phyloP scores from a whole-genome alignment of 2,329 filamentous ascomycete species.

The Colletotrichum nymphaeae region DNA sequence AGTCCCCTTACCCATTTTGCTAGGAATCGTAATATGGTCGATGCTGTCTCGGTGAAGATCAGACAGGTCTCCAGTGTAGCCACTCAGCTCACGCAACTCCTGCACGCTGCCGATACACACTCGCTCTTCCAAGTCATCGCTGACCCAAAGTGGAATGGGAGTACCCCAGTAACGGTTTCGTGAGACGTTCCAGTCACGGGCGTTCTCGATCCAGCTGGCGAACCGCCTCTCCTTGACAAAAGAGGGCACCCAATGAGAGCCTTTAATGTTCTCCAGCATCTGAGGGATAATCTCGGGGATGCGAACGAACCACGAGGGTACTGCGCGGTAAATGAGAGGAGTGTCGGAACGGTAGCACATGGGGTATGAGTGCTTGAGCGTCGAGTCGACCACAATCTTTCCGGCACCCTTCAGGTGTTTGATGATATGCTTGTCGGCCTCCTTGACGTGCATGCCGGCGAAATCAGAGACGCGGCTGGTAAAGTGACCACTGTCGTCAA shows the following conservation, averaged over 20 bases:
- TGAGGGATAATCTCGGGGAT: slow-evolving; percentile 85
- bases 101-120: slow-evolving; percentile 87
- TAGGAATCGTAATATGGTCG: slow-evolving; percentile 93
- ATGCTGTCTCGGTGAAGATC: slow-evolving; percentile 95
- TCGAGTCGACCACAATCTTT: slow-evolving; percentile 84
- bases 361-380: slow-evolving; percentile 91
- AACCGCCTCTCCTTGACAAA: slow-evolving; percentile 94
- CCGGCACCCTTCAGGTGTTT: slow-evolving; percentile 84
- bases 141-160: slow-evolving; percentile 91
- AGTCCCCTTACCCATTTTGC: slow-evolving; percentile 86
- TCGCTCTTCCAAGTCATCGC: slow-evolving; percentile 87
- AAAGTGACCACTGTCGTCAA: slow-evolving; percentile 87
- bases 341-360: slow-evolving; percentile 97
- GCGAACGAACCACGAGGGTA: slow-evolving; percentile 95
- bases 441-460: slow-evolving; percentile 88
- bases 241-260: slow-evolving; percentile 90
- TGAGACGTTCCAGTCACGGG: slow-evolving; percentile 95
- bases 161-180: slow-evolving; percentile 97
- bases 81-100: slow-evolving; percentile 86
- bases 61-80: slow-evolving; percentile 83
- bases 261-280: slow-evolving; percentile 91
- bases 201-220: slow-evolving; percentile 89
- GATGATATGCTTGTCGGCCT: slow-evolving; percentile 92
- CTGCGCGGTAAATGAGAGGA: slow-evolving; percentile 90
- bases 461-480: slow-evolving; percentile 83